These are phyloP conservation scores for Phytophthora sp. DNA, from an alignment of 352 stramenopile genomes.

Conservation along the genomic window DNA sequence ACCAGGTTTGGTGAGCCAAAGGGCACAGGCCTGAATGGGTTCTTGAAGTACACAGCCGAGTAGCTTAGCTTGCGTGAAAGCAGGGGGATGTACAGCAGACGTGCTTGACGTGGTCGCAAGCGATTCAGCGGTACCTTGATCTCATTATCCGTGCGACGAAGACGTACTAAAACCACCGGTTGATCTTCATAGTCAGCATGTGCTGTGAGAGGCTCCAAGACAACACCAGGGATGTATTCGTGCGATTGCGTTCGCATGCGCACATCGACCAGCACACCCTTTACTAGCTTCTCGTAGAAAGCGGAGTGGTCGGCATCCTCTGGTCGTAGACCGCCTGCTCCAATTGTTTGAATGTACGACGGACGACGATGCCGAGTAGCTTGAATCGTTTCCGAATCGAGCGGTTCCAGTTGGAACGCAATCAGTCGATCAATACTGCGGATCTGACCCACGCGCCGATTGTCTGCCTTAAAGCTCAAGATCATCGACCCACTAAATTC, in stretches of 20 bases:
- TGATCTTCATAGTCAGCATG: constrained; percentile 52
- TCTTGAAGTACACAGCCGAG: constrained; percentile 90
- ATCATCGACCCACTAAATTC: constrained; percentile 90
- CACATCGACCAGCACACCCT: constrained; percentile 77
- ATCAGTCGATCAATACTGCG: constrained; percentile 88
- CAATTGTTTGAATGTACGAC: constrained; percentile 60
- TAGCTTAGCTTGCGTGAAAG: constrained; percentile 89
- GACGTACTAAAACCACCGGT: constrained; percentile 60
- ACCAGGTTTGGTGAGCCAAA: constrained; percentile 89
- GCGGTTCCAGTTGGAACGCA: constrained; percentile 83
- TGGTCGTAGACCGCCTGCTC: constrained; percentile 30
- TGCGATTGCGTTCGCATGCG: constrained; percentile 70
- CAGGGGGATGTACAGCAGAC: constrained; percentile 80
- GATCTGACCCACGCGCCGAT: constrained; percentile 82
- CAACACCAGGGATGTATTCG: constrained; percentile 71
- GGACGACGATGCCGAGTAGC: constrained; percentile 78
- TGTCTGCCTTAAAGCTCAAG: constrained; percentile 88
- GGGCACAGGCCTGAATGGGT: constrained; percentile 85
- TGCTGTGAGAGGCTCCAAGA: constrained; percentile 50
- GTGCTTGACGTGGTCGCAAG: constrained; percentile 70
- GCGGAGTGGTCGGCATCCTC: constrained; percentile 52
- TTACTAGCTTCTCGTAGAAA: constrained; percentile 67
- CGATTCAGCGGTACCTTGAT: constrained; percentile 72
- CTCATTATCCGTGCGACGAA: constrained; percentile 74
- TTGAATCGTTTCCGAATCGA: constrained; percentile 71